Base-by-base conservation (phyloP, 176 grass and related monocot genomes). In the Themeda triandra region DNA sequence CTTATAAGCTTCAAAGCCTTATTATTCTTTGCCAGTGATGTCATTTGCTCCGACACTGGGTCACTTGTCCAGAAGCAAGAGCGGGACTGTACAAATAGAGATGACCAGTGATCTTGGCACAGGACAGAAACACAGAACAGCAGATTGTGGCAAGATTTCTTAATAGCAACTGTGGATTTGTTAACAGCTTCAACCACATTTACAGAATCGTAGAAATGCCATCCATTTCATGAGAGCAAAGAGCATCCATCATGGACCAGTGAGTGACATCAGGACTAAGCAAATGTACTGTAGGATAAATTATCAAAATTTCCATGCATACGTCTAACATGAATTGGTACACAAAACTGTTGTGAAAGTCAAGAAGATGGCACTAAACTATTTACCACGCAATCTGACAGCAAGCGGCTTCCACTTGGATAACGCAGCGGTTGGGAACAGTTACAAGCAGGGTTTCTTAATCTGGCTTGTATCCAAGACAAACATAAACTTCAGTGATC, bases 321-420 rank as follows among this genome's bases (percentile, higher is more conserved):
- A 68, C 28, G 33, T 66, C 73, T 79, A 46, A 67, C 46, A 66
- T 31, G 62, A 19, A 54, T 46, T 28, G 64, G 53, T 78, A 13
- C 41, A 45, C 56, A 48, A 69, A 17, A 65, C 39, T 56, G 10
- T 5, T 23, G 78, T 51, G 11, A 13, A 30, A 86, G 17, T 40
- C 44, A 80, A 2, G 5, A 68, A 74, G 46, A 85, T 76, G 70
- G 69, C 42, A 80, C 82, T 82, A 56, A 80, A 73, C 56, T 82
- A 82, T 82, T 42, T 73, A 82, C 65, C 72, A 78, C 65, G 49
- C 58, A 72, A 79, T 82, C 65, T 82, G 82, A 65, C 21, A 62
- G 64, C 39, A 77, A 35, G 23, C 8, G 7, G 62, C n/a, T 46
- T 88, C 60, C 21, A 75, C 69, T 75, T 39, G 15, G 17, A 62